These are phyloP conservation scores for Aspergillus sp. DNA, from an alignment of 2,329 filamentous ascomycete genomes.

Conservation along the genomic window DNA sequence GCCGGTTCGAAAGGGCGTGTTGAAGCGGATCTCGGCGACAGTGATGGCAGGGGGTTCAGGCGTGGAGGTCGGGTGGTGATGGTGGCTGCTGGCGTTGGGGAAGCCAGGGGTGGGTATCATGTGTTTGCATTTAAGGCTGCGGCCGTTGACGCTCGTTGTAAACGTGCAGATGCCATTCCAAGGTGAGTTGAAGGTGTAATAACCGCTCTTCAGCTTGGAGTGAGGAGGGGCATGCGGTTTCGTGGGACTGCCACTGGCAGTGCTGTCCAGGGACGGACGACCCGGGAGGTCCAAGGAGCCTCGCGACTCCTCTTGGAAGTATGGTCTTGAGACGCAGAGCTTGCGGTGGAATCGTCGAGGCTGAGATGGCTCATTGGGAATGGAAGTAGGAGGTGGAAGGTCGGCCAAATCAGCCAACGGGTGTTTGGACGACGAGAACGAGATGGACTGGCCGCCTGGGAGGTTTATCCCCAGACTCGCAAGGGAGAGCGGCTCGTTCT, in stretches of 20 bases:
- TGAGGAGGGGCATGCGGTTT: conserved; percentile 12
- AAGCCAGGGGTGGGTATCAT: conserved; percentile 51
- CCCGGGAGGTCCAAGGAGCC: conserved; percentile 21
- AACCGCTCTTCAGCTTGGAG: conserved; percentile 40
- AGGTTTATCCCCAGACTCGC: conserved; percentile 32
- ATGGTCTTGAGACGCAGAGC: conserved; percentile 34
- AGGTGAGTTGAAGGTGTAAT: conserved; percentile 77
- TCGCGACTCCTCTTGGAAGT: conserved; percentile 21
- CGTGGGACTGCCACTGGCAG: conserved; percentile 15
- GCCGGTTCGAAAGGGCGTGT: conserved; percentile 64
- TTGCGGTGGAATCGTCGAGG: conserved; percentile 37
- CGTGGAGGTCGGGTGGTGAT: conserved; percentile 3
- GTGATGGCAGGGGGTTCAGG: conserved; percentile 45
- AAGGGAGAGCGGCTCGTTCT: conserved; percentile 38
- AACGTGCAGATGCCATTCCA: conserved; percentile 91
- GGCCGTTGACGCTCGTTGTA: conserved; percentile 72
- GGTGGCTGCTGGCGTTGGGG: conserved; percentile 17
- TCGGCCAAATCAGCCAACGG: conserved; percentile 5
- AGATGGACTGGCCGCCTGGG: conserved; percentile 14
- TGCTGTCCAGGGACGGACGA: conserved; percentile 22
- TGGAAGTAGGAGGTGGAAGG: neutral
- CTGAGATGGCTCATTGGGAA: conserved; percentile 18
- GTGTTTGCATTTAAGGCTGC: conserved; percentile 73
- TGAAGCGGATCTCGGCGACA: conserved; percentile 87
- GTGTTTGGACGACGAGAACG: conserved; percentile 13